Evolutionary conservation across 192 early-diverging fungal species (phyloP).

Genomic region (Coemansia reversa): DNA sequence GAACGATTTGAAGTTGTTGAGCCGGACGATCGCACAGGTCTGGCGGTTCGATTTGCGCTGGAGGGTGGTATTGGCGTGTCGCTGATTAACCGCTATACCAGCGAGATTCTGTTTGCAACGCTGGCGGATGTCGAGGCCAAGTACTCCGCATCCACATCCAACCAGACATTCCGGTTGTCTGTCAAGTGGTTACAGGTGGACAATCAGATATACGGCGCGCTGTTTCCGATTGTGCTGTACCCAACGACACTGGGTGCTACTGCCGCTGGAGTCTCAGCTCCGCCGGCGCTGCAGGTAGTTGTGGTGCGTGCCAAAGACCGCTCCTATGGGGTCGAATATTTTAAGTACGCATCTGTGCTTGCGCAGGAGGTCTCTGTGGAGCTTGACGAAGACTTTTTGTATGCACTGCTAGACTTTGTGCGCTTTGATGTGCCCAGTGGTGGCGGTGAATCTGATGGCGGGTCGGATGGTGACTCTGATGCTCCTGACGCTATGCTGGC

Average conservation of each 20-base stretch:
- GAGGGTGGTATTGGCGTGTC: conserved; percentile 89
- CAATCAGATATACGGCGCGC: conserved; percentile 86
- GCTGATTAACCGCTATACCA: conserved; percentile 72
- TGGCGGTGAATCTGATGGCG: not conserved
- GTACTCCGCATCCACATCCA: conserved; percentile 77
- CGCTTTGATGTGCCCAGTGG: conserved; percentile 67
- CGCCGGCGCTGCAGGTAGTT: conserved; percentile 68
- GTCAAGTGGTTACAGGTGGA: conserved; percentile 96
- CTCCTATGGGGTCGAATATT: conserved; percentile 92
- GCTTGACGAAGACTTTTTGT: conserved; percentile 91
- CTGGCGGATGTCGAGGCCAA: conserved; percentile 74
- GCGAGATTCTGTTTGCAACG: conserved; percentile 87
- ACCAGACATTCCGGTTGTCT: conserved; percentile 73
- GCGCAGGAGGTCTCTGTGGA: conserved; percentile 93
- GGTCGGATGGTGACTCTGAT: conserved; percentile 1
- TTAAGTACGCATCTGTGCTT: conserved; percentile 89
- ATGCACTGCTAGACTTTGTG: conserved; percentile 80
- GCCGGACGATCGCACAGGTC: conserved; percentile 30
- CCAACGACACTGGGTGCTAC: conserved; percentile 82
- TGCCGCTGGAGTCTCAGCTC: conserved; percentile 41
- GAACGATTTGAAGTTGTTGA: conserved; percentile 43
- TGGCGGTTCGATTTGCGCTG: conserved; percentile 71
- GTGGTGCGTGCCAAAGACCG: conserved; percentile 87
- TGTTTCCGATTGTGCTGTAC: conserved; percentile 92
- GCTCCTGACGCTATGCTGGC: conserved; percentile 25